A percentile compares a stretch with the other conserved stretches of the same genome.
phyloP scores from a whole-genome alignment of 1,139 yeast genomes.

The Lizanozyma gosingica region DNA sequence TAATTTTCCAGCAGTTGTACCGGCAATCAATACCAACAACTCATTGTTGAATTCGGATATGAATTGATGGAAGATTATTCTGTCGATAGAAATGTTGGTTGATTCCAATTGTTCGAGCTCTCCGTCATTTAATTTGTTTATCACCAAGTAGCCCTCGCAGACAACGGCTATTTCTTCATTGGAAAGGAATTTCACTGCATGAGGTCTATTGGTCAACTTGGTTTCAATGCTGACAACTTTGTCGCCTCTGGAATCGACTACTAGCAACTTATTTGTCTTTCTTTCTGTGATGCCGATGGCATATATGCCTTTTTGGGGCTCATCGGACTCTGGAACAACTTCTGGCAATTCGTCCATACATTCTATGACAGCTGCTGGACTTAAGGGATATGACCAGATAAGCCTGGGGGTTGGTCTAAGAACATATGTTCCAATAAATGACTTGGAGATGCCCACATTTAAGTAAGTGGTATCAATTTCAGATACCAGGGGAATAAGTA shows the following conservation, averaged over 20 bases:
- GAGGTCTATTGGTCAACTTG: neutral
- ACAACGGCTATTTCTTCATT: neutral
- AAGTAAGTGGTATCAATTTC: conserved; percentile 6
- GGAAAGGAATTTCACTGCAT: neutral
- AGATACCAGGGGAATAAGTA: neutral
- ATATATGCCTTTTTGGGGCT: conserved; percentile 17
- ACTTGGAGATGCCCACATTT: conserved; percentile 68
- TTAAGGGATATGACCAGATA: conserved; percentile 62
- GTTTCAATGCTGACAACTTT: neutral
- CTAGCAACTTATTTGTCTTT: conserved; percentile 30
- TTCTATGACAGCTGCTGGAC: conserved; percentile 49
- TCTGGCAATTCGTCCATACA: conserved; percentile 28
- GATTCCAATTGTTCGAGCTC: neutral
- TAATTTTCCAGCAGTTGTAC: conserved; percentile 8
- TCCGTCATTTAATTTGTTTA: conserved; percentile 2
- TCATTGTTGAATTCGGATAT: conserved; percentile 14
- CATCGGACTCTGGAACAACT: conserved; percentile 12
- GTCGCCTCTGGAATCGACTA: conserved; percentile 12
- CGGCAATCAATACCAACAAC: conserved; percentile 16
- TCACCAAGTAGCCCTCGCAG: neutral
- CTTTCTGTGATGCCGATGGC: conserved; percentile 42
- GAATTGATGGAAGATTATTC: conserved; percentile 16
- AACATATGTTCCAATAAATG: conserved; percentile 62
- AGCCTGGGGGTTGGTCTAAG: conserved; percentile 76
- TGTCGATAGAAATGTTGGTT: conserved; percentile 3